phyloP scores from a whole-genome alignment of 108 stramenopile species.

The Fragilariopsis cylindrus region DNA sequence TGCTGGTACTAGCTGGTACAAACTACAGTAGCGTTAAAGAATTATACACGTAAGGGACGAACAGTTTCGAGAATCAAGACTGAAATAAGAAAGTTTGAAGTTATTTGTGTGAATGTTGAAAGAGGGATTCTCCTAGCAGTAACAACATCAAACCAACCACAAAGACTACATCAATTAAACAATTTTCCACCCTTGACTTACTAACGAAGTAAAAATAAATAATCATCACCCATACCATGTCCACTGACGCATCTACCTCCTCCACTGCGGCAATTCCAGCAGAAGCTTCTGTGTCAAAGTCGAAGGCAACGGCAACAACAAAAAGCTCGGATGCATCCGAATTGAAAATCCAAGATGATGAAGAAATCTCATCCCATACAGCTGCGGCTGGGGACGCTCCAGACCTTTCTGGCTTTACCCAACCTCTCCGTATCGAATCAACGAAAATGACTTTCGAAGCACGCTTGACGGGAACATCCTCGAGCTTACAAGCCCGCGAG shows the following conservation, averaged over 20 bases:
- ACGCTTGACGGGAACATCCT: conserved; percentile 14
- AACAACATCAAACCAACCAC: too few relatives aligned
- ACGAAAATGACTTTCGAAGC: conserved; percentile 16
- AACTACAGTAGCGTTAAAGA: too few relatives aligned
- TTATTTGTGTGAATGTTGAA: too few relatives aligned
- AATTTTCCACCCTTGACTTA: too few relatives aligned
- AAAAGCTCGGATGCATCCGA: conserved; percentile 20
- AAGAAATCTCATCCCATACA: not conserved
- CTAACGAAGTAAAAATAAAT: too few relatives aligned
- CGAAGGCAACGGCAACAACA: conserved; percentile 33
- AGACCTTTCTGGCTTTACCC: conserved; percentile 10
- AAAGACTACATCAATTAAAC: too few relatives aligned
- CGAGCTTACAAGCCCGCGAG: not conserved
- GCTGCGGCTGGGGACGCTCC: not conserved
- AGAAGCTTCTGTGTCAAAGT: conserved; percentile 36
- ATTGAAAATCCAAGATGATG: conserved; percentile 5
- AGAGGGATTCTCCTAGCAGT: too few relatives aligned
- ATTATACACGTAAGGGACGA: too few relatives aligned
- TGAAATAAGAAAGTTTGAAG: too few relatives aligned
- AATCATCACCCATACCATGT: not conserved
- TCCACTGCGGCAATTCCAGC: conserved; percentile 12
- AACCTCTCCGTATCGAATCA: conserved; percentile 33
- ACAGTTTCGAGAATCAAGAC: too few relatives aligned
- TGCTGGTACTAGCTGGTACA: too few relatives aligned
- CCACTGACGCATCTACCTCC: not conserved